Percentiles rank a stretch among this genome's conserved stretches.
These are phyloP conservation scores for Rhodomyrtus psidioides DNA, from an alignment of 441 rosid genomes.

Conservation along the genomic window DNA sequence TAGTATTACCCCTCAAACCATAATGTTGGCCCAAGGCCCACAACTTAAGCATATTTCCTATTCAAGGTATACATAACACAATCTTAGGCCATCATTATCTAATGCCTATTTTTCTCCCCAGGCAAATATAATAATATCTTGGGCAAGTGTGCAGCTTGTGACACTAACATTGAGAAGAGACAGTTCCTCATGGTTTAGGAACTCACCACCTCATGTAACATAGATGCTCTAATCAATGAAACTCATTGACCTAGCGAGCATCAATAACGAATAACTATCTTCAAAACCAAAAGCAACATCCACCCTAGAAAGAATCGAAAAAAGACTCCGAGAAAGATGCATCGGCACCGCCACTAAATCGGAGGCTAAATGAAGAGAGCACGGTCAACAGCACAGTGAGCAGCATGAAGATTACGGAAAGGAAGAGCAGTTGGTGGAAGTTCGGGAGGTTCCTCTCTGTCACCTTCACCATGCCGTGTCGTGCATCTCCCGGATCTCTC, in stretches of 20 bases:
- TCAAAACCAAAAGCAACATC: not conserved
- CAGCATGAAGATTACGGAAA: constrained; percentile 38
- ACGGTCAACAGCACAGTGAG: constrained; percentile 52
- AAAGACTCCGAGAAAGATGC: not conserved
- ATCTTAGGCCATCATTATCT: not conserved
- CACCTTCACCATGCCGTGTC: constrained; percentile 48
- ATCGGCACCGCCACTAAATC: constrained; percentile 13
- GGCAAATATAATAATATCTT: not conserved
- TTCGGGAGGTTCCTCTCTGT: constrained; percentile 68
- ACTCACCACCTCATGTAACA: not conserved
- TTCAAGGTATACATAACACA: too few species aligned
- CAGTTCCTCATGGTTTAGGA: not conserved
- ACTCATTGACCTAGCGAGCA: not conserved
- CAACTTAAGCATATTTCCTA: too few species aligned
- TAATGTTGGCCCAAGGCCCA: too few species aligned
- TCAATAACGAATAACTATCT: not conserved
- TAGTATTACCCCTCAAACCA: too few species aligned
- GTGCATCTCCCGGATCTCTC: constrained; percentile 78
- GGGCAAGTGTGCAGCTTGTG: not conserved
- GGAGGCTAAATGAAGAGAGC: constrained; percentile 55
- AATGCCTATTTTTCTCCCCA: not conserved
- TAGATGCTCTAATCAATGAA: not conserved
- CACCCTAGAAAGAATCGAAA: not conserved
- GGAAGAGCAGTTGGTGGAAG: constrained; percentile 64
- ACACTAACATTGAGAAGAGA: not conserved